Evolutionary conservation across 2,329 filamentous ascomycete genomes (phyloP).

Genomic region (Thielaviopsis punctulata): DNA sequence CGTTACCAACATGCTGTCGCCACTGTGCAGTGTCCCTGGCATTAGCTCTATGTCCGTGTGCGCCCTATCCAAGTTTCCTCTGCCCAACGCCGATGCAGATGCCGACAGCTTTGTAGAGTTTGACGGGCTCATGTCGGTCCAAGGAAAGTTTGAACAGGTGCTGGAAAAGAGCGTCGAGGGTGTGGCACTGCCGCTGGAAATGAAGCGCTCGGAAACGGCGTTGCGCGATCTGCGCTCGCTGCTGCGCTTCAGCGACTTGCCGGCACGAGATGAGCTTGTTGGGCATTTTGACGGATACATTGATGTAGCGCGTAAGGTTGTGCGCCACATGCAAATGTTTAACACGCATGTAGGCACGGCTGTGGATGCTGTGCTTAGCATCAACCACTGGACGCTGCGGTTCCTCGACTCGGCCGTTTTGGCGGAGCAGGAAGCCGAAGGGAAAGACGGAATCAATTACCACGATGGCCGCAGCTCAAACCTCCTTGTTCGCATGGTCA

Average conservation of each 20-base stretch:
- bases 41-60: constrained; percentile 22
- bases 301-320: constrained; percentile 45
- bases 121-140: constrained; percentile 55
- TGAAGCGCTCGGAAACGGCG: constrained; percentile 60
- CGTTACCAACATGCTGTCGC: constrained; percentile 43
- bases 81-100: constrained; percentile 15
- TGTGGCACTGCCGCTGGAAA: constrained; percentile 54
- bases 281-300: constrained; percentile 64
- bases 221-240: constrained; percentile 59
- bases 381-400: constrained; percentile 58
- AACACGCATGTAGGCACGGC: constrained; percentile 59
- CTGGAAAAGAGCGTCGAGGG: constrained; percentile 49
- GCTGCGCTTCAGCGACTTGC: constrained; percentile 52
- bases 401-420: constrained; percentile 42
- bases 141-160: constrained; percentile 61
- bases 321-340: constrained; percentile 53
- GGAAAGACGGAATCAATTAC: constrained; percentile 25
- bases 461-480: not conserved
- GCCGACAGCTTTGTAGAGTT: constrained; percentile 39
- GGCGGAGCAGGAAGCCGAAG: constrained; percentile 16
- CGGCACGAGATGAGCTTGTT: constrained; percentile 51
- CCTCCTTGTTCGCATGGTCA: constrained; percentile 4
- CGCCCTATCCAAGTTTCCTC: constrained; percentile 14
- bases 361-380: constrained; percentile 57
- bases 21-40: constrained; percentile 54